phyloP scores from a whole-genome alignment of 345 rosid species.

The Jatropha curcas region DNA sequence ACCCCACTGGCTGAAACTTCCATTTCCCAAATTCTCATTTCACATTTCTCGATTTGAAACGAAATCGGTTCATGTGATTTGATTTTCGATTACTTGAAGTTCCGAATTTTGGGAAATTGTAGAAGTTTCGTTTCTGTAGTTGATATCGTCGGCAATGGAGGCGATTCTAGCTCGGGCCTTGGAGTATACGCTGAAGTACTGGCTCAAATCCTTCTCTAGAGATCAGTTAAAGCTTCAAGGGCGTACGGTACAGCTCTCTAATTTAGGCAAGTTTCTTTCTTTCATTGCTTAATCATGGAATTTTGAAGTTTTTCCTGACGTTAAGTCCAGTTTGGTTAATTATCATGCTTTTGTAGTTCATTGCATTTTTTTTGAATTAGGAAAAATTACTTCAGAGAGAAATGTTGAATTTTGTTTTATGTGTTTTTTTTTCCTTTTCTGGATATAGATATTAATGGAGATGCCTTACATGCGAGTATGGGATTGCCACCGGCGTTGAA shows the following conservation, averaged over 20 bases:
- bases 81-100: background rate
- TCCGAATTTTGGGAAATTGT: background rate
- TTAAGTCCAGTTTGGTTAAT: background rate
- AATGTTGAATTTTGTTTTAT: background rate
- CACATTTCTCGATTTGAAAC: background rate
- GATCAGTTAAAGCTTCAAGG: constrained; percentile 97
- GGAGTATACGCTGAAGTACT: constrained; percentile 98
- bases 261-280: constrained; percentile 49
- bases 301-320: background rate
- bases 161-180: constrained; percentile 88
- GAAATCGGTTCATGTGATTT: background rate
- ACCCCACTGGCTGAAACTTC: background rate
- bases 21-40: background rate
- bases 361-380: background rate
- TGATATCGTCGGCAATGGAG: constrained; percentile 55
- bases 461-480: constrained; percentile 96
- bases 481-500: constrained; percentile 92
- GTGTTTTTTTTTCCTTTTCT: background rate
- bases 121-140: background rate
- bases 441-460: constrained; percentile 80
- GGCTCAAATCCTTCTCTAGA: constrained; percentile 98
- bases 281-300: background rate
- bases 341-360: background rate
- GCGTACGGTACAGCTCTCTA: constrained; percentile 85
- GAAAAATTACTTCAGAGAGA: too few species aligned